Evolutionary conservation across 441 rosid species (phyloP), one percentile per base, ranked within the genome.

Genomic region (Bocquillonia castaneifolia): DNA sequence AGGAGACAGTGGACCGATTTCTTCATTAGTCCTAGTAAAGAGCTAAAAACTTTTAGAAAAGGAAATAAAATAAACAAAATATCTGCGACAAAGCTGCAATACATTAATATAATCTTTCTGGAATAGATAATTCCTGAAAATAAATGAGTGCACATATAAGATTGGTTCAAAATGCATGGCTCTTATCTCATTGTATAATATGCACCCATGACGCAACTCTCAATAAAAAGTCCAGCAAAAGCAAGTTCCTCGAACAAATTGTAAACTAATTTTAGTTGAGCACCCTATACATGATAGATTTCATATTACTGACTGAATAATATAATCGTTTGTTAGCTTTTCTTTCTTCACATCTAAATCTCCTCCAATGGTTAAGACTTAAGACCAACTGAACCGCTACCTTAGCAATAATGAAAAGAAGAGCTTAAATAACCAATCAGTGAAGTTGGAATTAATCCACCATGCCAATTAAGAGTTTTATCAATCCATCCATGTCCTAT

Each of bases 1-100:
- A 0, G 96, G 93, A 73, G 90, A 81, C 72, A 94, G 78, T 5
- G 97, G 91, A 53, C 89, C 93, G 10, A 87, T 69, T 70, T 90
- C 97, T 71, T 86, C 96, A 74, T 85, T 85, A 29, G 82, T 80
- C 56, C 97, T 91, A 82, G 63, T 6, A 36, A 34, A 66, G 68
- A 64, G 63, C 44, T 34, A 55, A 25, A 5, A 66, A 22, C 17
- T 29, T 37, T 47, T 10, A 50, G 52, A 39, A 57, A 54, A 34
- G 6, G 22, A 40, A 20, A 66, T 32, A 68, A 52, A 31, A 64
- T 31, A 61, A n/a, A n/a, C n/a, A 72, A 20, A 60, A 39, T 47
- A 52, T 48, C 22, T 60, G 25, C 60, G 17, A 7, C 13, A 31
- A 29, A 56, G 40, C 54, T 29, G 23, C 45, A 39, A 47, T 32